phyloP scores from a whole-genome alignment of 768 basidiomycete genomes.

The Rhodosporidiobolus odoratus region DNA sequence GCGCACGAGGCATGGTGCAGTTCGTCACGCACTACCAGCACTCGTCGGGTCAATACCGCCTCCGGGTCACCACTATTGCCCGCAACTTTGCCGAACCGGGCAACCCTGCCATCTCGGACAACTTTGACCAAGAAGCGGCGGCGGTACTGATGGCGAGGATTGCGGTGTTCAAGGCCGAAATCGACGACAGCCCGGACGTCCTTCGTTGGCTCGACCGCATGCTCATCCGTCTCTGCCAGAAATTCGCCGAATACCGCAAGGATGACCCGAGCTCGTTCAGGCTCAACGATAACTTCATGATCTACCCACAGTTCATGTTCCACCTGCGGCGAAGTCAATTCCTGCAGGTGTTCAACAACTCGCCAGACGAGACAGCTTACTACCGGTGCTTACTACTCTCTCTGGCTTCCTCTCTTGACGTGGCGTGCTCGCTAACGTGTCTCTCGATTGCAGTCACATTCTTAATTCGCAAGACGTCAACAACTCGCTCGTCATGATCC shows the following conservation, averaged over 20 bases:
- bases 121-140: constrained; percentile 96
- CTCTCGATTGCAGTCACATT: constrained; percentile 61
- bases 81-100: constrained; percentile 96
- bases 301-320: constrained; percentile 99
- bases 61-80: constrained; percentile 97
- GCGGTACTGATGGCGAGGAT: constrained; percentile 98
- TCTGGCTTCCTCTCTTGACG: not conserved
- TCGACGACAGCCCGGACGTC: constrained; percentile 95
- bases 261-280: constrained; percentile 93
- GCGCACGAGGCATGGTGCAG: constrained; percentile 83
- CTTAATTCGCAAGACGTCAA: constrained; percentile 97
- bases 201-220: constrained; percentile 95
- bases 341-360: constrained; percentile 98
- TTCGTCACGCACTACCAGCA: constrained; percentile 99
- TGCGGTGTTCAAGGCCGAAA: constrained; percentile 98
- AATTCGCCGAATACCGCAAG: constrained; percentile 97
- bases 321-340: constrained; percentile 95
- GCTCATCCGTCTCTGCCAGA: constrained; percentile 97
- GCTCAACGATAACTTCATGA: constrained; percentile 89
- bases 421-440: not conserved
- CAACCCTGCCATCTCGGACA: constrained; percentile 83
- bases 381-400: constrained; percentile 59
- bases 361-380: constrained; percentile 98
- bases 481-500: constrained; percentile 99
- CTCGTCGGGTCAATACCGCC: constrained; percentile 83